Evolutionary conservation across 257 asterid genomes (phyloP).

Genomic region (Fraxinus quadrangulata): DNA sequence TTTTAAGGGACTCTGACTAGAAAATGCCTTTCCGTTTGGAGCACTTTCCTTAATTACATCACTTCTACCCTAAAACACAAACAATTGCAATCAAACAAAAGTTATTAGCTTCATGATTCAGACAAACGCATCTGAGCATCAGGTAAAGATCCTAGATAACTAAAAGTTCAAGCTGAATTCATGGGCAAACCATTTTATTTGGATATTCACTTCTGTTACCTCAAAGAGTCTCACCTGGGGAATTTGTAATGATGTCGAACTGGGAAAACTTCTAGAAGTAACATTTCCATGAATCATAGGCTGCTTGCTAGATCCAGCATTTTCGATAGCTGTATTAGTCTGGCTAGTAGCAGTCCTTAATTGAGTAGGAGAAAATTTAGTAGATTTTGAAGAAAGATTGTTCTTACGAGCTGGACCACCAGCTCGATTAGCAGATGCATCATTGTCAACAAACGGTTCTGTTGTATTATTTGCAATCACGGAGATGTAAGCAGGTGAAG

Average conservation of each 20-base stretch:
- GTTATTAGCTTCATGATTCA: not conserved
- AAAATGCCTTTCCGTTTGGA: constrained; percentile 46
- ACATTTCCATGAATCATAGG: constrained; percentile 35
- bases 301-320: constrained; percentile 51
- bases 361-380: constrained; percentile 42
- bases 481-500: constrained; percentile 57
- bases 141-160: constrained; percentile 4
- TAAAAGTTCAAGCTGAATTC: not conserved
- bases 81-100: constrained; percentile 9
- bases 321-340: constrained; percentile 36
- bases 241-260: constrained; percentile 43
- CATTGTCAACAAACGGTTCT: constrained; percentile 35
- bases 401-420: constrained; percentile 48
- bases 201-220: not conserved
- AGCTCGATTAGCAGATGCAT: constrained; percentile 41
- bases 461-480: constrained; percentile 46
- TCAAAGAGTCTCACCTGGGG: constrained; percentile 43
- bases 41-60: constrained; percentile 50
- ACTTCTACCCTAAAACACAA: constrained; percentile 51
- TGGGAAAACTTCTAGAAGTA: constrained; percentile 39
- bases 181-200: not conserved
- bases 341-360: constrained; percentile 47
- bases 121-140: not conserved
- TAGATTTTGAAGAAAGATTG: constrained; percentile 44
- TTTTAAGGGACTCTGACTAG: constrained; percentile 47